Conservation (phyloP, 1,284 basidiomycete genomes). For the Heterobasidion annosum region DNA sequence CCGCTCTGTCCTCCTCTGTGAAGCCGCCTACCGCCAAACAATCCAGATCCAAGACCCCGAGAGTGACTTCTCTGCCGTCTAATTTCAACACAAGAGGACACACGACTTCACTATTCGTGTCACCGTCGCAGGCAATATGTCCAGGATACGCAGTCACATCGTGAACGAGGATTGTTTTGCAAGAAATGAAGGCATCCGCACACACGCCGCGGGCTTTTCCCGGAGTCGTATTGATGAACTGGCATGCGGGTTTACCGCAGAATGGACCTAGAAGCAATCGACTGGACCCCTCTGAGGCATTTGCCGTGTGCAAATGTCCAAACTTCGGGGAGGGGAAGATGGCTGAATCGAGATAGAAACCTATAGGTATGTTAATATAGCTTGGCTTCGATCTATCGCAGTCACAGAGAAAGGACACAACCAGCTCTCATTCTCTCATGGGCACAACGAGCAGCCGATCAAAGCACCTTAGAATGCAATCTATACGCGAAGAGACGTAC, state of each 20-base stretch:
- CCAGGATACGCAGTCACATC: slow-evolving; percentile 78
- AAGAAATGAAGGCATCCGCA: slow-evolving; percentile 61
- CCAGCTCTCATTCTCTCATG: neutral
- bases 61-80: slow-evolving; percentile 24
- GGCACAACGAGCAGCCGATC: neutral
- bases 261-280: slow-evolving; percentile 73
- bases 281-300: slow-evolving; percentile 6
- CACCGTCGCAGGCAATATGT: slow-evolving; percentile 85
- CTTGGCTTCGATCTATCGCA: neutral
- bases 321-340: slow-evolving; percentile 47
- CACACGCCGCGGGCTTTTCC: slow-evolving; percentile 69
- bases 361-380: slow-evolving; percentile 27
- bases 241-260: slow-evolving; percentile 83
- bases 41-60: slow-evolving; percentile 84
- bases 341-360: slow-evolving; percentile 72
- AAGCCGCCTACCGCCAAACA: slow-evolving; percentile 69
- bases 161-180: slow-evolving; percentile 51
- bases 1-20: slow-evolving; percentile 62
- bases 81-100: slow-evolving; percentile 51
- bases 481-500: slow-evolving; percentile 32
- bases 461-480: neutral
- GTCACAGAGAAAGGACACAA: neutral
- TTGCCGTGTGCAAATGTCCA: slow-evolving; percentile 4
- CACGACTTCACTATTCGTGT: slow-evolving; percentile 83
- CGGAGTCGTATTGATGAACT: slow-evolving; percentile 57